Evolutionary conservation across 2,329 filamentous ascomycete genomes (phyloP).

Genomic region (Phyllosticta capitalensis): DNA sequence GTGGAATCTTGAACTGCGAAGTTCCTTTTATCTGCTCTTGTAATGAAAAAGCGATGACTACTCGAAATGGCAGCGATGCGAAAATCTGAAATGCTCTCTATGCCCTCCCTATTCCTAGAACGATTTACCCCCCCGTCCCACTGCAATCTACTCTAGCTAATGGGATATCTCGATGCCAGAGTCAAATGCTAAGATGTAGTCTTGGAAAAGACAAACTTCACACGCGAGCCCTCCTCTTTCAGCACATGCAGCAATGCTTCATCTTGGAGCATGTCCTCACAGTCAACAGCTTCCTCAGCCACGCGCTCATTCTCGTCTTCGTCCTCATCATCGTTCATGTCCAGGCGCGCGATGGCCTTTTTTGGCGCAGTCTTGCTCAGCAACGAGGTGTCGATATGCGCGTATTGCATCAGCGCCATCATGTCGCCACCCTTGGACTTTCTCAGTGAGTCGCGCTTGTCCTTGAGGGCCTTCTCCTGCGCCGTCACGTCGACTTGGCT

Average conservation of each 20-base stretch:
- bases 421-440: constrained; percentile 30
- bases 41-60: no score
- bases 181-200: background rate
- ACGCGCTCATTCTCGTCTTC: constrained; percentile 17
- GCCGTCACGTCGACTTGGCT: constrained; percentile 38
- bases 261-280: constrained; percentile 37
- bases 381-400: constrained; percentile 36
- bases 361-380: constrained; percentile 12
- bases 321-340: constrained; percentile 20
- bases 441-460: constrained; percentile 19
- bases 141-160: no score
- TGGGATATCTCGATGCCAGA: no score
- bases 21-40: no score
- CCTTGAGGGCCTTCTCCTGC: constrained; percentile 34
- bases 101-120: no score
- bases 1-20: no score
- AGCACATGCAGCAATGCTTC: constrained; percentile 41
- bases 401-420: constrained; percentile 44
- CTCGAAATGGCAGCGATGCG: no score
- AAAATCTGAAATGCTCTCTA: no score
- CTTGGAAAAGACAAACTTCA: constrained; percentile 44
- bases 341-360: background rate
- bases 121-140: no score
- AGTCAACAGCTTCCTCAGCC: constrained; percentile 19
- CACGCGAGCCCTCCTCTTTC: constrained; percentile 34